These are phyloP conservation scores for Manihot esculenta DNA, from an alignment of 441 rosid genomes.

Conservation along the genomic window DNA sequence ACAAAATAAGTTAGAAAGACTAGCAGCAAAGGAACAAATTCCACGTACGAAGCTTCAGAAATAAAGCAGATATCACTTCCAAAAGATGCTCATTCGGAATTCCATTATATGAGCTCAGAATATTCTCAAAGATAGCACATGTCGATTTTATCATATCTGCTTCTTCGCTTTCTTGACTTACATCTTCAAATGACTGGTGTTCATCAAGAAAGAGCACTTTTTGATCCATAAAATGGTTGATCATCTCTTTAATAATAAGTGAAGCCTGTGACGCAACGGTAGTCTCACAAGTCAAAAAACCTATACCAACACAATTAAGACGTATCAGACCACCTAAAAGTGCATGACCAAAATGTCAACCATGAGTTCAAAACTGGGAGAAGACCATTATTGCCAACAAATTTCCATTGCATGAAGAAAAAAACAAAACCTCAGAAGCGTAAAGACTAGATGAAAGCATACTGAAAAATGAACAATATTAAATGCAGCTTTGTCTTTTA, in stretches of 20 bases:
- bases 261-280: slow-evolving; percentile 60
- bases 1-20: not conserved
- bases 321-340: slow-evolving; percentile 26
- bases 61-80: slow-evolving; percentile 50
- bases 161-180: slow-evolving; percentile 39
- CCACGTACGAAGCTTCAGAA: slow-evolving; percentile 70
- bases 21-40: slow-evolving; percentile 23
- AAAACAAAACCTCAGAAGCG: not conserved
- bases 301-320: slow-evolving; percentile 35
- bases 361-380: not conserved
- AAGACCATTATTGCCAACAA: not conserved
- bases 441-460: not conserved
- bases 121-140: slow-evolving; percentile 57
- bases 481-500: not conserved
- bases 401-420: not conserved
- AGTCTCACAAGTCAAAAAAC: slow-evolving; percentile 58
- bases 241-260: slow-evolving; percentile 56
- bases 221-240: slow-evolving; percentile 42
- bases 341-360: slow-evolving; percentile 12
- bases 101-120: slow-evolving; percentile 42
- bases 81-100: slow-evolving; percentile 62
- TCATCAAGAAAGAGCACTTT: slow-evolving; percentile 30
- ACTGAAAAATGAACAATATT: not conserved
- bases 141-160: slow-evolving; percentile 43
- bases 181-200: slow-evolving; percentile 36